Evolutionary conservation across 441 rosid genomes (phyloP).

Genomic region (Populus hybrid): DNA sequence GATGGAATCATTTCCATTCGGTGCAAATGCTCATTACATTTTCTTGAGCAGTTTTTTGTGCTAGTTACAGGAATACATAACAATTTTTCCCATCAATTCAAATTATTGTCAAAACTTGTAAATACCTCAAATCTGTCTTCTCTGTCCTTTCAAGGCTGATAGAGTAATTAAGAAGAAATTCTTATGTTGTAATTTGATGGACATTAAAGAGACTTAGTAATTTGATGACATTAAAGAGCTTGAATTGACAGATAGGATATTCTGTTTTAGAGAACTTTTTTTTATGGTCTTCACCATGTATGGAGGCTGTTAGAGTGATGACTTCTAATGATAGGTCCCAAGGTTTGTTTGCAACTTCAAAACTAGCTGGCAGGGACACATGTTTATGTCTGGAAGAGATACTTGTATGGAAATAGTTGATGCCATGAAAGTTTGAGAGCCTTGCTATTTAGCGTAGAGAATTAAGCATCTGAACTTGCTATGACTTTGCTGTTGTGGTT

Average conservation of each 20-base stretch:
- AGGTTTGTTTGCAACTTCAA: neutral
- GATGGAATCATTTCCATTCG: neutral
- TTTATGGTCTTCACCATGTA: neutral
- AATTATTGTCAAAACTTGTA: neutral
- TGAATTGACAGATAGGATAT: neutral
- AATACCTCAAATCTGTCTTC: neutral
- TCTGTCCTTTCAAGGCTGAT: neutral
- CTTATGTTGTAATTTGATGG: neutral
- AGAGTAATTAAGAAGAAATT: neutral
- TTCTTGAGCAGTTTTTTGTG: neutral
- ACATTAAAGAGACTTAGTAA: neutral
- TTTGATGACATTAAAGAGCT: neutral
- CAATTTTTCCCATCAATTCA: neutral
- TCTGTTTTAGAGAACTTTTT: neutral
- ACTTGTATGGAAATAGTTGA: neutral
- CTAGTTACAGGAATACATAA: neutral
- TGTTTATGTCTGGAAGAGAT: neutral
- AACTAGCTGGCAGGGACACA: neutral
- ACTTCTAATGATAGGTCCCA: neutral
- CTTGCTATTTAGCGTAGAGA: neutral
- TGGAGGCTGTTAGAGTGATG: neutral
- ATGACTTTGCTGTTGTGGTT: neutral
- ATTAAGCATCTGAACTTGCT: neutral
- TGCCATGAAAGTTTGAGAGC: neutral
- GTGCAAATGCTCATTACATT: neutral